Evolutionary conservation across 2,329 filamentous ascomycete species (phyloP).

Genomic region (Fusarium goolgardi): DNA sequence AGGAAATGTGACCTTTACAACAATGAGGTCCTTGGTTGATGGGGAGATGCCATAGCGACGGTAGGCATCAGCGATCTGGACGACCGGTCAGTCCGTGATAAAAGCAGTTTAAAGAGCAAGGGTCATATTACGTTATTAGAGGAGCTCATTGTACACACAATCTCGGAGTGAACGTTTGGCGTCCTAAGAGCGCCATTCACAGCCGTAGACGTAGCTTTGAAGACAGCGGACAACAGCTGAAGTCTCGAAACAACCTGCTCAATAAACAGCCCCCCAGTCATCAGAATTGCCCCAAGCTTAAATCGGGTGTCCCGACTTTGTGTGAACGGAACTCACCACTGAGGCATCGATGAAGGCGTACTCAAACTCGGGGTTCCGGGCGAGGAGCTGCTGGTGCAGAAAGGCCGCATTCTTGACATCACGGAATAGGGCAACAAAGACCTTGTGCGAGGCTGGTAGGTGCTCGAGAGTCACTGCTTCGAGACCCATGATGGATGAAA

Average conservation of each 20-base stretch:
- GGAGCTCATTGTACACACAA: slow-evolving; percentile 81
- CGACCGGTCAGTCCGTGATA: slow-evolving; percentile 17
- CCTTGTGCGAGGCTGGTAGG: slow-evolving; percentile 71
- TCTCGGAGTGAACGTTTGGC: slow-evolving; percentile 89
- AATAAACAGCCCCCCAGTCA: slow-evolving; percentile 13
- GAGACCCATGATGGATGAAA: slow-evolving; percentile 59
- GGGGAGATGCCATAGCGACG: slow-evolving; percentile 85
- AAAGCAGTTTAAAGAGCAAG: neutral
- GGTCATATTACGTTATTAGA: slow-evolving; percentile 77
- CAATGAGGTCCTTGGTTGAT: slow-evolving; percentile 76
- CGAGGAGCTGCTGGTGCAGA: slow-evolving; percentile 85
- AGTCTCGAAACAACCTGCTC: slow-evolving; percentile 74
- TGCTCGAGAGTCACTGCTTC: slow-evolving; percentile 81
- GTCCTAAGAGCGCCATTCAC: slow-evolving; percentile 74
- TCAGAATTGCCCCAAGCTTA: slow-evolving; percentile 6
- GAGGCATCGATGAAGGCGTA: slow-evolving; percentile 93
- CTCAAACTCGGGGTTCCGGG: slow-evolving; percentile 85
- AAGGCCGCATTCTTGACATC: slow-evolving; percentile 81
- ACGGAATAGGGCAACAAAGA: slow-evolving; percentile 81
- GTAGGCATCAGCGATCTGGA: slow-evolving; percentile 90
- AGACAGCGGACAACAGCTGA: slow-evolving; percentile 80
- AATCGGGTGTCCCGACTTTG: slow-evolving; percentile 25
- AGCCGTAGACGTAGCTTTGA: slow-evolving; percentile 78
- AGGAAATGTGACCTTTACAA: slow-evolving; percentile 78
- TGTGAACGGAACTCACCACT: slow-evolving; percentile 64